A percentile compares a stretch with the other conserved stretches of the same genome.
Conservation (phyloP, 805 yeast species). For the Maudiozyma barnettii region DNA sequence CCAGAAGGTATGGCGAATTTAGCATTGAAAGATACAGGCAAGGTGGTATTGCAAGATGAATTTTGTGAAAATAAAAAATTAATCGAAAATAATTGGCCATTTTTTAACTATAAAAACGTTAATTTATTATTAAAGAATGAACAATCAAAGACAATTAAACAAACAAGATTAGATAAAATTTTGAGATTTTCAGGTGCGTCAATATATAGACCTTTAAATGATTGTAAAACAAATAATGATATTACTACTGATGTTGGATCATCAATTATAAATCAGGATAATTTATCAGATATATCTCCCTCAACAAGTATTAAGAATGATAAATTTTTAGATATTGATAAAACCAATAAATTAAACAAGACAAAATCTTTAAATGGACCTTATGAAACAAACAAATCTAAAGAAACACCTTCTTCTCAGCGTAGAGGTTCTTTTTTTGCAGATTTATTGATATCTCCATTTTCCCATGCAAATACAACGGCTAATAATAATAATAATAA, state of each 20-base stretch:
- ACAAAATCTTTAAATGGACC: not conserved
- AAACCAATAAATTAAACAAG: not conserved
- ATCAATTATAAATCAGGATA: not conserved
- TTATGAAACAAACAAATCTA: not conserved
- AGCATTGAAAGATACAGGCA: constrained; percentile 12
- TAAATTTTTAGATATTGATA: not conserved
- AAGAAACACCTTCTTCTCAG: not conserved
- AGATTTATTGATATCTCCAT: not conserved
- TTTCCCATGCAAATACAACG: not conserved
- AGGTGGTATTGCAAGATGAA: constrained; percentile 34
- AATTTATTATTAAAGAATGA: not conserved
- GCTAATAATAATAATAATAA: not conserved
- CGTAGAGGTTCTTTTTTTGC: constrained; percentile 1
- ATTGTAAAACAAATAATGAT: too few species aligned
- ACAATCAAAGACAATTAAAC: too few species aligned
- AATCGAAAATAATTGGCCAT: constrained; percentile 81
- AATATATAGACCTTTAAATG: constrained; percentile 3
- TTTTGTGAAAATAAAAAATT: constrained; percentile 53
- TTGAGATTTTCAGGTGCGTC: constrained; percentile 6
- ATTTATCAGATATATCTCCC: constrained; percentile 1
- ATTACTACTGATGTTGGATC: not conserved
- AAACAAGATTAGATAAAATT: not conserved
- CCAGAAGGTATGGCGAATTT: constrained; percentile 95
- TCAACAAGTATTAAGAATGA: not conserved
- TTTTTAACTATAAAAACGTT: constrained; percentile 34